Conservation (phyloP, 768 basidiomycete genomes). For the Russula vinacea region DNA sequence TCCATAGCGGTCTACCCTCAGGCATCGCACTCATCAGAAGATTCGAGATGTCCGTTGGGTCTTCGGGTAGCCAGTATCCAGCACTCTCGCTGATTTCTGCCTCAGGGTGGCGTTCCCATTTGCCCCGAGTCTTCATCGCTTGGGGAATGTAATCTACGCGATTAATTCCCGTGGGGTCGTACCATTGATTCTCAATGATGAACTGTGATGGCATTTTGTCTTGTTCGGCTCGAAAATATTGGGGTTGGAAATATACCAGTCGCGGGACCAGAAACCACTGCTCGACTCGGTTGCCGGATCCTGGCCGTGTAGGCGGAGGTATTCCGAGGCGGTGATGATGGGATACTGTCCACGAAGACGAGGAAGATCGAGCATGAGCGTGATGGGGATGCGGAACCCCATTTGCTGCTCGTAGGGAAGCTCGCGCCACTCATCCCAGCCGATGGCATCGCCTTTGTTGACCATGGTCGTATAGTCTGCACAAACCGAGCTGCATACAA, state of each 20-base stretch:
- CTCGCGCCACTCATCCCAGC: conserved; percentile 43
- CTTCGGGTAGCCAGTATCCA: conserved; percentile 17
- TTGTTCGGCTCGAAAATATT: conserved; percentile 33
- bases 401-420: conserved; percentile 40
- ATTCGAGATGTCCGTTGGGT: conserved; percentile 11
- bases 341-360: conserved; percentile 40
- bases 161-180: conserved; percentile 39
- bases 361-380: conserved; percentile 44
- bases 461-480: conserved; percentile 45
- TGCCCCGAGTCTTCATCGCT: conserved; percentile 37
- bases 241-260: conserved; percentile 37
- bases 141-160: conserved; percentile 42
- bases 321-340: conserved; percentile 45
- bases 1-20: conserved; percentile 5
- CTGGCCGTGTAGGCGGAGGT: conserved; percentile 42
- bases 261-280: conserved; percentile 42
- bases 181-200: conserved; percentile 42
- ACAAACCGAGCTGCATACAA: conserved; percentile 36
- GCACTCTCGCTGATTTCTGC: conserved; percentile 24
- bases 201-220: conserved; percentile 34
- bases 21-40: conserved; percentile 4
- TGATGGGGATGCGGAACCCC: conserved; percentile 40
- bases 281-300: conserved; percentile 38
- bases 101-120: conserved; percentile 32
- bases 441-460: conserved; percentile 45